A percentile compares a stretch with the other conserved stretches of the same genome.
phyloP scores from a whole-genome alignment of 495 filamentous ascomycete species.

The Podospora conica region DNA sequence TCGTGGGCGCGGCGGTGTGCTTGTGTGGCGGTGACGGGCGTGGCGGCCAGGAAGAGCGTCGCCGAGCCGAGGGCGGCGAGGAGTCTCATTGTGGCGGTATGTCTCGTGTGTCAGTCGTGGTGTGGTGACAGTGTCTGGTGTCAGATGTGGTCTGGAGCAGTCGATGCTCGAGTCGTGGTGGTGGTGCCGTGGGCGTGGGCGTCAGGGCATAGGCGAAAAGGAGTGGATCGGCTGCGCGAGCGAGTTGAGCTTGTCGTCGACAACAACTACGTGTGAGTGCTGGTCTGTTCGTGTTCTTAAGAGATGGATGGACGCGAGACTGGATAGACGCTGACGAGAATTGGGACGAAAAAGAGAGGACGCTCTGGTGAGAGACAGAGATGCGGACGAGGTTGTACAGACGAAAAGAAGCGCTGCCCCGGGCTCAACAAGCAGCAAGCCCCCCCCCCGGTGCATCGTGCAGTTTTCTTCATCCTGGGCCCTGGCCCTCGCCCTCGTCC shows the following conservation, averaged over 20 bases:
- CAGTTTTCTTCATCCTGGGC: conserved; percentile 7
- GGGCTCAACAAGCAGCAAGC: too few relatives aligned
- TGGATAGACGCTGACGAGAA: conserved; percentile 1
- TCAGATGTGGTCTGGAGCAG: neutral
- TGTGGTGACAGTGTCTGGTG: conserved; percentile 1
- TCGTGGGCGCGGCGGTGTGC: conserved; percentile 33
- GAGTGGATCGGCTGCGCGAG: neutral
- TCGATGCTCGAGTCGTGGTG: conserved; percentile 1
- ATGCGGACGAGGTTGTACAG: conserved; percentile 11
- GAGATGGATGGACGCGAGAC: neutral
- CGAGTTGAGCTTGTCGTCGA: neutral
- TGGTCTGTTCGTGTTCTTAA: too few relatives aligned
- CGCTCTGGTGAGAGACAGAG: conserved; percentile 11
- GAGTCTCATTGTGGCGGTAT: conserved; percentile 39
- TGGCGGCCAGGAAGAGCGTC: conserved; percentile 36
- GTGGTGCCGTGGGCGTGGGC: neutral
- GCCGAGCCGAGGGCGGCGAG: conserved; percentile 45
- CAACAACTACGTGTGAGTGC: neutral
- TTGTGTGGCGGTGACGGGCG: conserved; percentile 24
- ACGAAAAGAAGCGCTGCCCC: conserved; percentile 8
- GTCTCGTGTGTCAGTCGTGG: conserved; percentile 1
- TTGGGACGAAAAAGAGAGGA: conserved; percentile 20
- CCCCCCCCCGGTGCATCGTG: conserved; percentile 16
- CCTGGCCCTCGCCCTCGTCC: conserved; percentile 6
- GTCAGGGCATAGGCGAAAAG: neutral